Evolutionary conservation across 2,329 filamentous ascomycete genomes (phyloP).

Genomic region (Penicillium vulpinum): DNA sequence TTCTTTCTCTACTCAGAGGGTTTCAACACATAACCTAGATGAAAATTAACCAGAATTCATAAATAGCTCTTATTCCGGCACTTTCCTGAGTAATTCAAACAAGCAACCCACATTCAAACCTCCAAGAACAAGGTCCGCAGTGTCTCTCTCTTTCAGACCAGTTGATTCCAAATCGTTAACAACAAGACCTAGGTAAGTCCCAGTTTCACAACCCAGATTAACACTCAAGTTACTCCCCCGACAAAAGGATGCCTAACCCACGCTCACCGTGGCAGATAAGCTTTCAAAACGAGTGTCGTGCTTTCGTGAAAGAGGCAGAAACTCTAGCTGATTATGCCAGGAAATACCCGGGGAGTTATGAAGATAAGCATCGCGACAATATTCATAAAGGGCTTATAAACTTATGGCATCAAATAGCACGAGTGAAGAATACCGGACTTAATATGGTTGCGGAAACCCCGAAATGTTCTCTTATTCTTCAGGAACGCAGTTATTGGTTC

Average conservation of each 20-base stretch:
- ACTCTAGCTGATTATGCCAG: background rate
- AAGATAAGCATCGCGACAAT: no score
- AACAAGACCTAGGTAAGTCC: background rate
- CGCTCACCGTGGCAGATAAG: background rate
- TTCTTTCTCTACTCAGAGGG: background rate
- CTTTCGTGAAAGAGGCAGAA: background rate
- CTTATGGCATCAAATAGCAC: background rate
- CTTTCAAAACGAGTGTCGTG: background rate
- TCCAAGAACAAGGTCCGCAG: background rate
- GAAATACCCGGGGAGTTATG: background rate
- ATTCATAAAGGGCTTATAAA: background rate
- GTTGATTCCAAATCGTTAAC: background rate
- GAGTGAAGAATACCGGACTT: background rate
- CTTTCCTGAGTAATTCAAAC: background rate
- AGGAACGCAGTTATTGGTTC: background rate
- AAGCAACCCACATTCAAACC: background rate
- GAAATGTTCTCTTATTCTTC: background rate
- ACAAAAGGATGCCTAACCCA: background rate
- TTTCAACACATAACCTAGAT: background rate
- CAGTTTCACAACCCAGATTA: background rate
- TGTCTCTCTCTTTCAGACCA: background rate
- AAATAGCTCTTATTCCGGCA: background rate
- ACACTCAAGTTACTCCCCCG: background rate
- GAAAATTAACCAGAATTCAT: background rate
- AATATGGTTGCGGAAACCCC: constrained; percentile 1